phyloP scores from a whole-genome alignment of 805 yeast genomes.

The Candida yuanshanica region DNA sequence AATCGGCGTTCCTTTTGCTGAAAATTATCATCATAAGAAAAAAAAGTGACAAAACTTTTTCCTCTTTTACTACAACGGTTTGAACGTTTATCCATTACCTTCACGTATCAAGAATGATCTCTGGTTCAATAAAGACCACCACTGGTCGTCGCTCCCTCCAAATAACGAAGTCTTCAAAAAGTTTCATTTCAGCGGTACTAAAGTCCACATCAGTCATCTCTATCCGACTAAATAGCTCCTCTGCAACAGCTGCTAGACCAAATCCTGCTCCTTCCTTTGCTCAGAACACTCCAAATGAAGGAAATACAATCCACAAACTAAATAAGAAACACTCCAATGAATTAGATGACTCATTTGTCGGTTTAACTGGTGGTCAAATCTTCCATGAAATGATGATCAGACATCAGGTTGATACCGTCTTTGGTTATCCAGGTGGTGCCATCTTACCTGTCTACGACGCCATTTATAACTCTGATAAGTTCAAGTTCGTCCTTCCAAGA shows the following conservation, averaged over 20 bases:
- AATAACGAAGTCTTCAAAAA: slow-evolving; percentile 3
- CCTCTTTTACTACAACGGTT: neutral
- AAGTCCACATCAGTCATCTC: neutral
- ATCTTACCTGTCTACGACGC: slow-evolving; percentile 97
- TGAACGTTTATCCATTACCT: neutral
- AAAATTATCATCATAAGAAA: no score
- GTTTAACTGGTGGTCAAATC: slow-evolving; percentile 96
- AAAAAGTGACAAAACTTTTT: no score
- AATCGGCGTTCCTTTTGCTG: no score
- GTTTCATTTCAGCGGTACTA: neutral
- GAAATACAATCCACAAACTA: slow-evolving; percentile 1
- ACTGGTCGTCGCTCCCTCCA: slow-evolving; percentile 14
- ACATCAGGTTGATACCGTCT: slow-evolving; percentile 91
- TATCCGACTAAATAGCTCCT: slow-evolving; percentile 7
- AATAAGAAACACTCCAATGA: slow-evolving; percentile 6
- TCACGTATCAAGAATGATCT: neutral
- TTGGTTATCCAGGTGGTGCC: slow-evolving; percentile 99
- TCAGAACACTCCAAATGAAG: slow-evolving; percentile 8
- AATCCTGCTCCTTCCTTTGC: slow-evolving; percentile 26
- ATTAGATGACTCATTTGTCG: slow-evolving; percentile 86
- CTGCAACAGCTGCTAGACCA: slow-evolving; percentile 16
- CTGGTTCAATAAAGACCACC: slow-evolving; percentile 13
- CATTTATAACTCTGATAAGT: slow-evolving; percentile 82
- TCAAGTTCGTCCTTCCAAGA: slow-evolving; percentile 87
- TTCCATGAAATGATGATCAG: slow-evolving; percentile 98